A percentile compares a stretch with the other conserved stretches of the same genome.
phyloP scores from a whole-genome alignment of 2,329 filamentous ascomycete species.

The Arthrobotrys megalospora region DNA sequence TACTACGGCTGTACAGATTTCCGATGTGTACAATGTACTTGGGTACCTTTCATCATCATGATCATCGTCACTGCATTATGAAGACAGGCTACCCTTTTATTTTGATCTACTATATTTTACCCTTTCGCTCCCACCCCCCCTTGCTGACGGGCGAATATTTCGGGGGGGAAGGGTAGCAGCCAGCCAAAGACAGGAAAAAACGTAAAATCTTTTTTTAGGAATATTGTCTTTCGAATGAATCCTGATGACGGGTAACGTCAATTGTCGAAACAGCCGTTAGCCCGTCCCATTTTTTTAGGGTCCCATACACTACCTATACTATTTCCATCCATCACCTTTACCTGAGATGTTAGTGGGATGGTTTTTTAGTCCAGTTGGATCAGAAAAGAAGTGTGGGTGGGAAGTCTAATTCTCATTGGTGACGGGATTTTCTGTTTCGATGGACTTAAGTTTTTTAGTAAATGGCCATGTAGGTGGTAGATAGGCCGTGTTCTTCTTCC shows the following conservation, averaged over 20 bases:
- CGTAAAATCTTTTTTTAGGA: constrained; percentile 31
- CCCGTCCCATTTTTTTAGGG: not conserved
- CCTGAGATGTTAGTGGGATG: not conserved
- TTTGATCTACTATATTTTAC: not conserved
- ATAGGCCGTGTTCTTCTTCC: not conserved
- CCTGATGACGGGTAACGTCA: too few species aligned
- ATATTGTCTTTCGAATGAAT: not conserved
- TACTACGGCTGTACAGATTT: constrained; percentile 20
- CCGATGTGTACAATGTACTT: constrained; percentile 10
- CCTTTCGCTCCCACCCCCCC: not conserved
- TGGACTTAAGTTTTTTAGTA: too few species aligned
- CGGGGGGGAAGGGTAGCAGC: not conserved
- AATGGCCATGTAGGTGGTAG: not conserved
- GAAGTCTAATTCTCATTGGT: constrained; percentile 26
- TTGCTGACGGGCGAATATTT: constrained; percentile 12
- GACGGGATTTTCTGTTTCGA: not conserved
- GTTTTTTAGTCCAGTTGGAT: not conserved
- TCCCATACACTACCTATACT: too few species aligned
- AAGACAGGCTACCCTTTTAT: not conserved
- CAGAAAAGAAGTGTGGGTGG: constrained; percentile 24
- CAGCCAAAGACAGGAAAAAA: constrained; percentile 9
- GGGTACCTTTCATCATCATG: not conserved
- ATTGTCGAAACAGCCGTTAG: constrained; percentile 5
- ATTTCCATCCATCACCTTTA: too few species aligned
- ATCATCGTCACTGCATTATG: not conserved